Percentiles rank a stretch among this genome's conserved stretches.
phyloP scores from a whole-genome alignment of 768 basidiomycete genomes.

The Termitomyces sp. region DNA sequence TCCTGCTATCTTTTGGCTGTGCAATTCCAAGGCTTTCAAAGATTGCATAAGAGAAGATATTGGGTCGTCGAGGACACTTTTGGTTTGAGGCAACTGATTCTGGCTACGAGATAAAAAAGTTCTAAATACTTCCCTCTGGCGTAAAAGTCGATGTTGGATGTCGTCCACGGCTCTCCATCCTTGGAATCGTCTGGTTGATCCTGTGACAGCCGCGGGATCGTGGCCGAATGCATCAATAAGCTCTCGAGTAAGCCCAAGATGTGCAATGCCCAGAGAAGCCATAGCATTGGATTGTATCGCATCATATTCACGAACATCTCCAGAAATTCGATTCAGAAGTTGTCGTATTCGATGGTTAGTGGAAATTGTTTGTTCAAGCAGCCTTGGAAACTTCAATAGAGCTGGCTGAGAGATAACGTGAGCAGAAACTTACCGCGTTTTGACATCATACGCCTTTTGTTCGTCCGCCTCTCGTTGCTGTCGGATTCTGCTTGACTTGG shows the following conservation, averaged over 20 bases:
- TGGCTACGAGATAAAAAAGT: constrained; percentile 35
- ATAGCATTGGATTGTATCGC: constrained; percentile 47
- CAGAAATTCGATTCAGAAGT: constrained; percentile 60
- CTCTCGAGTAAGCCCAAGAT: constrained; percentile 52
- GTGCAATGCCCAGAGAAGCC: constrained; percentile 39
- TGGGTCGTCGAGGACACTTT: constrained; percentile 48
- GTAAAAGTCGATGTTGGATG: constrained; percentile 54
- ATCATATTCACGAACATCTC: constrained; percentile 62
- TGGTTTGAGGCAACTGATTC: constrained; percentile 17
- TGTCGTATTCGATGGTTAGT: constrained; percentile 70
- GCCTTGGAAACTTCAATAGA: constrained; percentile 28
- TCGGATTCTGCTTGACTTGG: constrained; percentile 23
- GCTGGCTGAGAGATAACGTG: neutral
- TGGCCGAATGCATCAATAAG: constrained; percentile 71
- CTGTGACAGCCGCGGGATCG: constrained; percentile 73
- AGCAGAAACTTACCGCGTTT: constrained; percentile 39
- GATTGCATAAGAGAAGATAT: constrained; percentile 44
- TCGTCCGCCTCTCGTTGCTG: constrained; percentile 39
- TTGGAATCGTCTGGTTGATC: constrained; percentile 50
- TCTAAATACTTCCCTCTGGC: constrained; percentile 52
- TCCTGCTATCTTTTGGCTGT: constrained; percentile 36
- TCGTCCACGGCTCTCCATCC: constrained; percentile 78
- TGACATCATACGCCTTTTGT: constrained; percentile 50
- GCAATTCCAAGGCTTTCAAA: constrained; percentile 44
- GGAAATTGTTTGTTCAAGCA: constrained; percentile 50